Conservation (phyloP, 176 grass and related monocot genomes). For the Melocanna baccifera region DNA sequence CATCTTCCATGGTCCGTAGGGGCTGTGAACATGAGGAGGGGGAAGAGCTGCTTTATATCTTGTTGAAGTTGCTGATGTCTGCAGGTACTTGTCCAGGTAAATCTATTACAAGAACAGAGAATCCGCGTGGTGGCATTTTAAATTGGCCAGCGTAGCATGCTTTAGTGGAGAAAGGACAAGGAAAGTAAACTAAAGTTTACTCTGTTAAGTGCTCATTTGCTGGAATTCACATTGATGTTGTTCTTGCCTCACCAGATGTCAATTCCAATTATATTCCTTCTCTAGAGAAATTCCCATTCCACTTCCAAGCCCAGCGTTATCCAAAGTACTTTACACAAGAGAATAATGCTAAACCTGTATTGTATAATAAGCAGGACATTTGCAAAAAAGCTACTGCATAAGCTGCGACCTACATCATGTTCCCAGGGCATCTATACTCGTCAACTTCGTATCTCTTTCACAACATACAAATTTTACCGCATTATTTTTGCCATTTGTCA, state of each 20-base stretch:
- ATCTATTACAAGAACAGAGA: conserved; percentile 28
- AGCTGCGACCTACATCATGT: conserved; percentile 1
- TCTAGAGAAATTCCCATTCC: conserved; percentile 37
- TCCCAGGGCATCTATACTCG: conserved; percentile 12
- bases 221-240: conserved; percentile 33
- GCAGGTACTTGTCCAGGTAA: conserved; percentile 28
- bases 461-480: not conserved
- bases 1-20: conserved; percentile 31
- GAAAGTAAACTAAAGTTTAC: conserved; percentile 36
- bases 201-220: conserved; percentile 43
- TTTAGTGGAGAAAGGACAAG: conserved; percentile 44
- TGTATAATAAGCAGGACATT: not conserved
- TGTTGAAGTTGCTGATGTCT: conserved; percentile 20
- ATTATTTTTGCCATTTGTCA: not conserved
- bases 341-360: conserved; percentile 9
- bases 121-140: conserved; percentile 30
- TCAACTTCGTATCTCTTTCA: not conserved
- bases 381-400: not conserved
- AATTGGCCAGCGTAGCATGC: conserved; percentile 29
- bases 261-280: conserved; percentile 41
- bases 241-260: conserved; percentile 26
- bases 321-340: conserved; percentile 19
- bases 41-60: conserved; percentile 30
- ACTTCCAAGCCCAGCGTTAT: conserved; percentile 17
- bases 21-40: conserved; percentile 23